Evolutionary conservation across 129 eudicot genomes (phyloP).

Genomic region (Flaveria sonorensis): DNA sequence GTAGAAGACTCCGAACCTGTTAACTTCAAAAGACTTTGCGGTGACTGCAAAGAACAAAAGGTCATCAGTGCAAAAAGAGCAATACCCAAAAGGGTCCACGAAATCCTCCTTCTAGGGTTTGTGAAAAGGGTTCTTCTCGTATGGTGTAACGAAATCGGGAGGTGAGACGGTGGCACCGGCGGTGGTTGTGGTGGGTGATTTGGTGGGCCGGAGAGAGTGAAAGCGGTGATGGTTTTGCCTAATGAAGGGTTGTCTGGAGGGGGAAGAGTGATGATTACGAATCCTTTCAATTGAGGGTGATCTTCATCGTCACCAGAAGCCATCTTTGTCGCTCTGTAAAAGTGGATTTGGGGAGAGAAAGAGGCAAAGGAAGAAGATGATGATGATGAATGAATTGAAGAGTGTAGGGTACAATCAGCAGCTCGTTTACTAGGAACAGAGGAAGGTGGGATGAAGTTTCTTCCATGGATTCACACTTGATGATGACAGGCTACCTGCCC

Average conservation of each 20-base stretch:
- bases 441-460: slow-evolving; percentile 17
- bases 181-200: slow-evolving; percentile 9
- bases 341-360: slow-evolving; percentile 11
- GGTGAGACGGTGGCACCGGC: slow-evolving; percentile 14
- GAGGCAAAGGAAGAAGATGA: slow-evolving; percentile 15
- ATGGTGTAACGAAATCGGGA: slow-evolving; percentile 34
- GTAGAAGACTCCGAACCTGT: slow-evolving; percentile 11
- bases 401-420: slow-evolving; percentile 8
- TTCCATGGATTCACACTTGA: slow-evolving; percentile 15
- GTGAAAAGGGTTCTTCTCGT: slow-evolving; percentile 25
- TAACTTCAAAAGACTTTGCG: slow-evolving; percentile 30
- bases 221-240: slow-evolving; percentile 75
- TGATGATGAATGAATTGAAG: slow-evolving; percentile 3
- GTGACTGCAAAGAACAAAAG: slow-evolving; percentile 36
- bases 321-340: slow-evolving; percentile 28
- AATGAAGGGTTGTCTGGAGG: slow-evolving; percentile 66
- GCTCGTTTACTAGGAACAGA: slow-evolving; percentile 22
- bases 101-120: slow-evolving; percentile 20
- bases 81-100: slow-evolving; percentile 42
- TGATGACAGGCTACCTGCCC: slow-evolving; percentile 1
- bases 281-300: slow-evolving; percentile 40
- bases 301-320: slow-evolving; percentile 41
- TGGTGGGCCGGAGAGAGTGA: slow-evolving; percentile 43
- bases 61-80: slow-evolving; percentile 41
- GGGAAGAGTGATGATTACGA: slow-evolving; percentile 59